Evolutionary conservation across 139 green algal genomes (phyloP).

Genomic region (Edaphochlamys debaryana): DNA sequence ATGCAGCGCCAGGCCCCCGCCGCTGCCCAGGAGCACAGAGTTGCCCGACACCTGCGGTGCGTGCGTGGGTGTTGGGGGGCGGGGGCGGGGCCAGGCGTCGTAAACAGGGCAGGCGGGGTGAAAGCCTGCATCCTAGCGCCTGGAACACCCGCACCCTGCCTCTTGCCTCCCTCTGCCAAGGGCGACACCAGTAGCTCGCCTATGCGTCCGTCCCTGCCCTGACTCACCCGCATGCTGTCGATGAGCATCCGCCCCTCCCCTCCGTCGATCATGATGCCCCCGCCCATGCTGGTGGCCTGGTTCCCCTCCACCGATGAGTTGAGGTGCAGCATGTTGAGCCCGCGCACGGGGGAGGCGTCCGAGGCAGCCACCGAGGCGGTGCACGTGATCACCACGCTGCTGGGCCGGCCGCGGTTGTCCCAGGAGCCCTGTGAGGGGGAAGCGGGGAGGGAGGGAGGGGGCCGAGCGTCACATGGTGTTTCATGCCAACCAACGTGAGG

Average conservation of each 20-base stretch:
- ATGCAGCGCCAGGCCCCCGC: constrained; percentile 11
- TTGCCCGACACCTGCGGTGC: not conserved
- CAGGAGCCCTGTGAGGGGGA: no score
- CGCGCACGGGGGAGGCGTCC: not conserved
- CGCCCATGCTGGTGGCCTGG: not conserved
- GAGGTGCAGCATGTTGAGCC: not conserved
- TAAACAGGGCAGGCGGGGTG: not conserved
- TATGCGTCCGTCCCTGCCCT: no score
- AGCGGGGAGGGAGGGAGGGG: no score
- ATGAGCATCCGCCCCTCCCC: constrained; percentile 3
- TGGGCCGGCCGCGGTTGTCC: not conserved
- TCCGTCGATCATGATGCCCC: not conserved
- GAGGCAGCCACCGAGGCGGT: not conserved
- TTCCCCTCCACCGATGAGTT: not conserved
- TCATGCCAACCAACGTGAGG: no score
- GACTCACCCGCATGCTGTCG: not conserved
- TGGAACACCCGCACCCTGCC: no score
- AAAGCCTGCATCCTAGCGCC: not conserved
- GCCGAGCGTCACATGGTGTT: no score
- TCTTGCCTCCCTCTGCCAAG: no score
- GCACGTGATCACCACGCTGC: not conserved
- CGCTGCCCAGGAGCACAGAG: not conserved
- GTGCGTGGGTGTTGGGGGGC: not conserved
- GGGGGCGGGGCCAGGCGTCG: no score
- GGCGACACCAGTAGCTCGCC: no score